Evolutionary conservation across 805 yeast genomes (phyloP).

Genomic region (Wickerhamiella kurtzmanii): DNA sequence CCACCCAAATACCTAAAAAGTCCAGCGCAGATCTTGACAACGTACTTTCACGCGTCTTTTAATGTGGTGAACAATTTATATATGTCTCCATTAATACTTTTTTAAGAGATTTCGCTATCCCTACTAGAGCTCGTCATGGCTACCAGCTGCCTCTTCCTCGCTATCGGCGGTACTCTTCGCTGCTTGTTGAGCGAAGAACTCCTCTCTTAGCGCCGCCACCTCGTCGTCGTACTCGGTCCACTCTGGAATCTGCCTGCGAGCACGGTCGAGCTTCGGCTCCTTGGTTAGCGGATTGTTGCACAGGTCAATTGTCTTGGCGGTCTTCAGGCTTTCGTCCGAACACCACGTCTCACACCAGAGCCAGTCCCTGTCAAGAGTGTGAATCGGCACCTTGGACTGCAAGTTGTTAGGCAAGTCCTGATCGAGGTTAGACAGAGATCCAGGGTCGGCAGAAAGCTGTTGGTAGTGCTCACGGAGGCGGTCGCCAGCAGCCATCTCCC

Average conservation of each 20-base stretch:
- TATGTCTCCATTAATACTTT: neutral
- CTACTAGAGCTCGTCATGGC: conserved; percentile 12
- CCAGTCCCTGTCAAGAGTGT: conserved; percentile 71
- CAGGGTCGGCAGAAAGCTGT: conserved; percentile 60
- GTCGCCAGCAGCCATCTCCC: conserved; percentile 65
- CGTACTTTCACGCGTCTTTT: conserved; percentile 19
- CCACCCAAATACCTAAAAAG: conserved; percentile 26
- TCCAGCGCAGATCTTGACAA: conserved; percentile 10
- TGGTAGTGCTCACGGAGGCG: conserved; percentile 73
- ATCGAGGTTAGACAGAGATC: conserved; percentile 68
- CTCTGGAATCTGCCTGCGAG: conserved; percentile 63
- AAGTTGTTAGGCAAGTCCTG: conserved; percentile 89
- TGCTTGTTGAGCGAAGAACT: neutral
- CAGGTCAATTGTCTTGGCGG: conserved; percentile 68
- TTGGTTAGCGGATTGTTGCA: conserved; percentile 76
- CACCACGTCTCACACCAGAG: conserved; percentile 95
- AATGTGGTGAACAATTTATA: conserved; percentile 1
- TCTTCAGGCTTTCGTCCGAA: conserved; percentile 41
- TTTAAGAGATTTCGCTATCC: neutral
- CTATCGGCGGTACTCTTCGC: conserved; percentile 2
- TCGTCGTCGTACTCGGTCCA: conserved; percentile 57
- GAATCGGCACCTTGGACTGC: conserved; percentile 54
- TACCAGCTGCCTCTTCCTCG: neutral
- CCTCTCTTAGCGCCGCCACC: conserved; percentile 24
- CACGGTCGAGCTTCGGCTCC: conserved; percentile 64